Conservation (phyloP, 1,284 basidiomycete species). For the Stygiomarasmius scandens region DNA sequence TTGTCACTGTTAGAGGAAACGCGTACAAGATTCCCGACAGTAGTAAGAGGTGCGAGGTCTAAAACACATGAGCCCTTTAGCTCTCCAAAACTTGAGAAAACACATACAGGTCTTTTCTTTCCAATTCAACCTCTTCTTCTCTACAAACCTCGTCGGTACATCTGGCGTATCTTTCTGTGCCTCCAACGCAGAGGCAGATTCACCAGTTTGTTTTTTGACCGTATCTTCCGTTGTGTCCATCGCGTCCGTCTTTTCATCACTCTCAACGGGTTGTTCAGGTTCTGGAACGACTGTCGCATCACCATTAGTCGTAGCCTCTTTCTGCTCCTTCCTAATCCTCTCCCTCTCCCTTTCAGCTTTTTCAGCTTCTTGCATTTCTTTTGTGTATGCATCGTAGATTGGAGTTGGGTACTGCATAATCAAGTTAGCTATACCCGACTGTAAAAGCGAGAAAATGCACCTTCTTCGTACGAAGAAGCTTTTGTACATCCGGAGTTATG, state of each 20-base stretch:
- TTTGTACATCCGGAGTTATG: slow-evolving; percentile 57
- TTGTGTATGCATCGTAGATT: slow-evolving; percentile 69
- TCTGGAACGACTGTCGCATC: slow-evolving; percentile 28
- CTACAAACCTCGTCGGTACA: slow-evolving; percentile 69
- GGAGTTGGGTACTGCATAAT: slow-evolving; percentile 63
- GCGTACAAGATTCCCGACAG: slow-evolving; percentile 89
- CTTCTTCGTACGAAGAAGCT: slow-evolving; percentile 66
- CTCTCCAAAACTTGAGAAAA: background rate
- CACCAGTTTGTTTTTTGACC: background rate
- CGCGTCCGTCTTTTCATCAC: slow-evolving; percentile 1
- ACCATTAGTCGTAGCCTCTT: slow-evolving; percentile 25
- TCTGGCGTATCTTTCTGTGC: slow-evolving; percentile 61
- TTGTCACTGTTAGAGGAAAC: too few relatives aligned
- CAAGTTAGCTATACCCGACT: slow-evolving; percentile 4
- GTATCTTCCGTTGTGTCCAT: slow-evolving; percentile 1
- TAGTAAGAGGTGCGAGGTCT: slow-evolving; percentile 95
- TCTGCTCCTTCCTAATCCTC: slow-evolving; percentile 31
- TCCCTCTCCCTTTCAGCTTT: slow-evolving; percentile 34
- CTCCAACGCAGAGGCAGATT: slow-evolving; percentile 13
- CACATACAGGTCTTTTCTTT: slow-evolving; percentile 80
- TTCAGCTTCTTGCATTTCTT: slow-evolving; percentile 51
- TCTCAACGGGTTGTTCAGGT: slow-evolving; percentile 33
- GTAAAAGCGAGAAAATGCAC: slow-evolving; percentile 39
- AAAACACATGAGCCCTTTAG: slow-evolving; percentile 5
- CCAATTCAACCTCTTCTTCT: slow-evolving; percentile 91